Base-by-base conservation (phyloP, 164 flowering plant genomes). In the Magnolia sinica region DNA sequence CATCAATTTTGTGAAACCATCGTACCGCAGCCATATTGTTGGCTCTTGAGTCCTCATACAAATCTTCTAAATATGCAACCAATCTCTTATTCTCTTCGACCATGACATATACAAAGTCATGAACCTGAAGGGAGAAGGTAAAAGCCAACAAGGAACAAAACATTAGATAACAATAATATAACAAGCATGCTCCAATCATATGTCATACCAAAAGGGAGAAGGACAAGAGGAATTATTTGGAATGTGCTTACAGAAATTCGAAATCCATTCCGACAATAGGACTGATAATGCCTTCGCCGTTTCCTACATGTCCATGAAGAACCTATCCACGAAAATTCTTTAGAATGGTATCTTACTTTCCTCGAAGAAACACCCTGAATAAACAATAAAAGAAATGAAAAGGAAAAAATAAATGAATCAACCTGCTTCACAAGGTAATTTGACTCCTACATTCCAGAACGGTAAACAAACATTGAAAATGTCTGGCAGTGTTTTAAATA, bases 1-100 rank as follows among this genome's bases (percentile, higher is more conserved):
- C 98, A 83, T 95, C 96, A 86, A 86, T 86, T 86, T 88, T 91
- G 90, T 95, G 96, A 91, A 91, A 93, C 98, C 98, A 95, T 68
- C 90, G 96, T 86, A 95, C 95, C 88, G 85, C 85, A 79, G 88
- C 97, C 95, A 90, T 91, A 83, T 86, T 95, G 84, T 85, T 87
- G 84, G 90, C 91, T 87, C 79, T 85, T 29, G 88, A 83, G 80
- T 93, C 95, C 86, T 91, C 97, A 76, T 91, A 95, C 85, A 95
- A 68, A 82, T 95, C 98, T 74, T 95, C 95, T 76, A 95, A 79
- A 85, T 92, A 87, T 20, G 97, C 98, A 83, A 93, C 86, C 37
- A 90, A 93, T 18, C 92, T 82, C 73, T 91, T 87, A 74, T 83
- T 79, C 76, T 89, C 92, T 87, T 95, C 97, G 31, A 91, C 94